These are phyloP conservation scores for Batrachochytrium dendrobatidis DNA, from an alignment of 371 early-diverging fungal genomes.

Conservation along the genomic window DNA sequence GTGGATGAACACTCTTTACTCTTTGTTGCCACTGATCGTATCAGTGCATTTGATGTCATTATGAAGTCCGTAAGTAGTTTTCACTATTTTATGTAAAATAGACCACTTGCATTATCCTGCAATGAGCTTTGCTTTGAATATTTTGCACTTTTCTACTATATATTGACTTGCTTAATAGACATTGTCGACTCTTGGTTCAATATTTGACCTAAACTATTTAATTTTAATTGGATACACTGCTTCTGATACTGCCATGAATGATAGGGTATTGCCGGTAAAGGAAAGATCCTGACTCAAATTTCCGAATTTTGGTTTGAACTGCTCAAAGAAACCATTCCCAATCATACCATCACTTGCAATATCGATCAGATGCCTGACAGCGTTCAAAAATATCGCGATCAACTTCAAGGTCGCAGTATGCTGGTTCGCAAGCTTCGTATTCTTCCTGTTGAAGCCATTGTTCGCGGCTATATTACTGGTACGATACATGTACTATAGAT, in stretches of 20 bases:
- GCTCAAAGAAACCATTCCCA: slow-evolving; percentile 75
- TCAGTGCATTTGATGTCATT: slow-evolving; percentile 95
- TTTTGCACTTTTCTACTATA: slow-evolving; percentile 7
- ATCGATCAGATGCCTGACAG: slow-evolving; percentile 85
- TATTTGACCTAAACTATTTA: too few species aligned
- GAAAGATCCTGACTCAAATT: slow-evolving; percentile 91
- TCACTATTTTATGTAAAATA: not conserved
- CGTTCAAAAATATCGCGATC: slow-evolving; percentile 78
- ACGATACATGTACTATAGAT: not conserved
- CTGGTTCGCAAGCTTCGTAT: slow-evolving; percentile 87
- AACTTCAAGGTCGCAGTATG: slow-evolving; percentile 82
- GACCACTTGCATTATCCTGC: not conserved
- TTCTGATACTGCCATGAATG: too few species aligned
- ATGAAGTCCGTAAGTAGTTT: slow-evolving; percentile 80
- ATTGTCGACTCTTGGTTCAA: too few species aligned
- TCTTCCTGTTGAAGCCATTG: slow-evolving; percentile 96
- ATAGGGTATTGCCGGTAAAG: slow-evolving; percentile 93
- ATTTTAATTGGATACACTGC: too few species aligned
- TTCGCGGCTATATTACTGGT: slow-evolving; percentile 93
- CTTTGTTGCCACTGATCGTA: slow-evolving; percentile 95
- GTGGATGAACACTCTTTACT: slow-evolving; percentile 78
- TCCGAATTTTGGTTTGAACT: slow-evolving; percentile 91
- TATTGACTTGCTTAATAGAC: not conserved
- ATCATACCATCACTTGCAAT: slow-evolving; percentile 90
- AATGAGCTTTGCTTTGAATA: slow-evolving; percentile 5